Conservation (phyloP, 257 asterid species). For the Nicotiana noctiflora region DNA sequence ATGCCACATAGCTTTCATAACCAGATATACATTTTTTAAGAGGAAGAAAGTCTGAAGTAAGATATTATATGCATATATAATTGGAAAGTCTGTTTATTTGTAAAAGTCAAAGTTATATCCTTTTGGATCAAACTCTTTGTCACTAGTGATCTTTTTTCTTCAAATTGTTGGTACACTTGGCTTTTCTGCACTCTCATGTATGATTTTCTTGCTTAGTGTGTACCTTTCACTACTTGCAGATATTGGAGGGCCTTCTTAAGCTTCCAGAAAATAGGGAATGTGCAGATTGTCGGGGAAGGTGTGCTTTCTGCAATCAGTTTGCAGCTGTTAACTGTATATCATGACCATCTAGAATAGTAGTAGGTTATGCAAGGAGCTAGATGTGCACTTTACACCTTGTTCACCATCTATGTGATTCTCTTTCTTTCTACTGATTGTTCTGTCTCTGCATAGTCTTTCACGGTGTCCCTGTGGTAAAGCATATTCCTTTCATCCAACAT, state of each 20-base stretch:
- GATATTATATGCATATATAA: background rate
- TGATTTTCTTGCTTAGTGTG: background rate
- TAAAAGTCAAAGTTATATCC: background rate
- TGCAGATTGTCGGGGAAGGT: constrained; percentile 86
- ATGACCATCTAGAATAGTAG: background rate
- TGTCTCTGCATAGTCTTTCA: background rate
- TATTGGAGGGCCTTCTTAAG: constrained; percentile 69
- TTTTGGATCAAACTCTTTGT: background rate
- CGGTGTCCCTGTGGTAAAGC: background rate
- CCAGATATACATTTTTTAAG: background rate
- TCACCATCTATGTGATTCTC: background rate
- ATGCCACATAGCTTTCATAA: background rate
- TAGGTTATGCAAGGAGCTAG: background rate
- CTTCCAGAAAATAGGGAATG: constrained; percentile 82
- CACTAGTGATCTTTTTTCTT: background rate
- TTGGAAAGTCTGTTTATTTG: background rate
- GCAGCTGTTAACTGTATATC: background rate
- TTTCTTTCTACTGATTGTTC: background rate
- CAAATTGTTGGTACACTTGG: background rate
- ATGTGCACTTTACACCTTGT: background rate
- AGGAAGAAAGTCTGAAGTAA: background rate
- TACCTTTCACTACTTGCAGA: constrained; percentile 25
- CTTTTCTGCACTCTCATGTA: background rate
- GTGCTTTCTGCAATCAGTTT: constrained; percentile 17
- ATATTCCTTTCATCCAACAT: background rate